A percentile compares a stretch with the other conserved stretches of the same genome.
These are phyloP conservation scores for Globisporangium acanthophoron DNA, from an alignment of 352 stramenopile genomes.

Conservation along the genomic window DNA sequence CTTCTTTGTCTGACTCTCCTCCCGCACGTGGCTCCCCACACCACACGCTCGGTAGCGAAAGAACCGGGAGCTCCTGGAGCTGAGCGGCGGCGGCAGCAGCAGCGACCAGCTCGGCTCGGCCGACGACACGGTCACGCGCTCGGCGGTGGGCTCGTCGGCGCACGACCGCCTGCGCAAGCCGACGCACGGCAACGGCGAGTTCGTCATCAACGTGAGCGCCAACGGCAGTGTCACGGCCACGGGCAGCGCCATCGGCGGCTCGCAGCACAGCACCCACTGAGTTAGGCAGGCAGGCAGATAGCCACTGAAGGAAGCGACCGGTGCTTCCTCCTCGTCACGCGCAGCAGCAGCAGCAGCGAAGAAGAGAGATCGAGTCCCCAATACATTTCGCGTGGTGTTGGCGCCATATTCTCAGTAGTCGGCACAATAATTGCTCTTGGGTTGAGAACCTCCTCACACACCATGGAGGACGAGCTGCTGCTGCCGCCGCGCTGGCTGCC, in stretches of 20 bases:
- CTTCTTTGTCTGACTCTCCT: slow-evolving; percentile 15
- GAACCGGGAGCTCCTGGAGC: slow-evolving; percentile 17
- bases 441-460: neutral
- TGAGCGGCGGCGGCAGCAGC: slow-evolving; percentile 3
- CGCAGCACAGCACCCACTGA: neutral
- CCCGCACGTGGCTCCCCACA: neutral
- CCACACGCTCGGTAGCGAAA: slow-evolving; percentile 16
- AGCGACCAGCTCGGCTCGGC: neutral
- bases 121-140: neutral
- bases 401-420: neutral
- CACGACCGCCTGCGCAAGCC: slow-evolving; percentile 13
- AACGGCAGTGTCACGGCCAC: slow-evolving; percentile 12
- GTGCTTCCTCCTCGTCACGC: too few relatives aligned
- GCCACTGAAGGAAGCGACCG: too few relatives aligned
- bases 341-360: too few relatives aligned
- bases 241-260: slow-evolving; percentile 5
- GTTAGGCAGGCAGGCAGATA: neutral
- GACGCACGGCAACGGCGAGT: slow-evolving; percentile 7
- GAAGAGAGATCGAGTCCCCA: too few relatives aligned
- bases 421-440: neutral
- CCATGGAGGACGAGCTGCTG: slow-evolving; percentile 4
- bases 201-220: slow-evolving; percentile 19
- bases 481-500: slow-evolving; percentile 51
- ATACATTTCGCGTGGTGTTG: too few relatives aligned
- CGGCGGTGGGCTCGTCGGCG: slow-evolving; percentile 3